Evolutionary conservation across 106 monocot genomes (phyloP).

Genomic region (Dioscorea zingiberensis): DNA sequence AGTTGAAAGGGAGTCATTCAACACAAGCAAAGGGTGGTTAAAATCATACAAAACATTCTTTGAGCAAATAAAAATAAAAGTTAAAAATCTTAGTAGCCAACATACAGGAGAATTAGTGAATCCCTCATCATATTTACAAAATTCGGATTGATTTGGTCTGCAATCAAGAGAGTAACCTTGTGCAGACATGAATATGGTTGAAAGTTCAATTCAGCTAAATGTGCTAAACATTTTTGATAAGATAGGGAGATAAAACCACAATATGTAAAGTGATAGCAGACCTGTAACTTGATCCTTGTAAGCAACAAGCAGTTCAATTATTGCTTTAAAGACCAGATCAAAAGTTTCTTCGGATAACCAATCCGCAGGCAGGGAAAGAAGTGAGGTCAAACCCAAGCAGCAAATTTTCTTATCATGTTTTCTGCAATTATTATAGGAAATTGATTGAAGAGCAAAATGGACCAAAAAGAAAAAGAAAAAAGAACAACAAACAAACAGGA

Average conservation of each 20-base stretch:
- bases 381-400: slow-evolving; percentile 91
- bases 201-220: too few relatives aligned
- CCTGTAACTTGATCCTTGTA: slow-evolving; percentile 99
- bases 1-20: not conserved
- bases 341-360: slow-evolving; percentile 78
- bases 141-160: too few relatives aligned
- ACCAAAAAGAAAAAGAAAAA: not conserved
- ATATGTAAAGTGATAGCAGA: slow-evolving; percentile 9
- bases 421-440: slow-evolving; percentile 31
- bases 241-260: too few relatives aligned
- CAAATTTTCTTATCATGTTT: slow-evolving; percentile 98
- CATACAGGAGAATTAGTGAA: too few relatives aligned
- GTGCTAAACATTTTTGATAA: too few relatives aligned
- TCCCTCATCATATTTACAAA: too few relatives aligned
- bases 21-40: not conserved
- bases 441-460: not conserved
- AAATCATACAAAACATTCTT: too few relatives aligned
- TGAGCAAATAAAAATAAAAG: too few relatives aligned
- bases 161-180: too few relatives aligned
- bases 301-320: slow-evolving; percentile 76
- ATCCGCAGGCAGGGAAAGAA: slow-evolving; percentile 61
- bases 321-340: slow-evolving; percentile 61
- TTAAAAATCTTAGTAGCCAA: too few relatives aligned
- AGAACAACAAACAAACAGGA: not conserved
- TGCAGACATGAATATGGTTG: too few relatives aligned